Conservation (phyloP, 1,284 basidiomycete species). For the Kalmanozyma brasiliensis region DNA sequence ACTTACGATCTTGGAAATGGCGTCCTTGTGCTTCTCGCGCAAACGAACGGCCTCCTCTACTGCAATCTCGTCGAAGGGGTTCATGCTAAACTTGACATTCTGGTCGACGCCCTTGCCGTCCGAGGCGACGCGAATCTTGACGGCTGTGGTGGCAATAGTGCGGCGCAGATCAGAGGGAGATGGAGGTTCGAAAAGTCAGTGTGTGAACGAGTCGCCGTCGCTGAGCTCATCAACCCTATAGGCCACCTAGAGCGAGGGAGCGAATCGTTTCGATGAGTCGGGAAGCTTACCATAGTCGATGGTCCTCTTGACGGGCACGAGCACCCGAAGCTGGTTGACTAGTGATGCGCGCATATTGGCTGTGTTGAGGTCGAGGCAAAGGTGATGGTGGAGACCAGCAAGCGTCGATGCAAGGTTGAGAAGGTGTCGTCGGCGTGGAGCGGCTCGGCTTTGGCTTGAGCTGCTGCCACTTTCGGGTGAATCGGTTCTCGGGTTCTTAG, state of each 20-base stretch:
- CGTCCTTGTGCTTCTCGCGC: constrained; percentile 79
- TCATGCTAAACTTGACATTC: constrained; percentile 70
- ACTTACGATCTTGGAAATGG: constrained; percentile 64
- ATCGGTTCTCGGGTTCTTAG: constrained; percentile 45
- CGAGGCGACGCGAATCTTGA: constrained; percentile 67
- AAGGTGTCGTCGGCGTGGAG: neutral
- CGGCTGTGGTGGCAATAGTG: constrained; percentile 53
- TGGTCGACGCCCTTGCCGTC: constrained; percentile 67
- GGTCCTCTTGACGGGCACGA: constrained; percentile 67
- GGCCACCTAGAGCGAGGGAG: too few species aligned
- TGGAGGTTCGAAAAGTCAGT: neutral
- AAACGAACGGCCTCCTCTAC: constrained; percentile 96
- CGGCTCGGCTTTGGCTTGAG: neutral
- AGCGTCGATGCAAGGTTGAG: neutral
- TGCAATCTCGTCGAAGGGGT: constrained; percentile 72
- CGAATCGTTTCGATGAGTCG: too few species aligned
- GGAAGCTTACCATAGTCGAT: constrained; percentile 64
- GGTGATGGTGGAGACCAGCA: neutral
- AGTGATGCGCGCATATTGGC: constrained; percentile 60
- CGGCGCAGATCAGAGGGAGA: too few species aligned
- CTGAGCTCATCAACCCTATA: too few species aligned
- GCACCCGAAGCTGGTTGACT: constrained; percentile 64
- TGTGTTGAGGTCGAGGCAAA: constrained; percentile 3
- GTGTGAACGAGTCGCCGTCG: neutral
- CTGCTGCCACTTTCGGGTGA: constrained; percentile 27